Evolutionary conservation across 1,139 yeast genomes (phyloP).

Genomic region (Blastobotrys raffinosifermentans): DNA sequence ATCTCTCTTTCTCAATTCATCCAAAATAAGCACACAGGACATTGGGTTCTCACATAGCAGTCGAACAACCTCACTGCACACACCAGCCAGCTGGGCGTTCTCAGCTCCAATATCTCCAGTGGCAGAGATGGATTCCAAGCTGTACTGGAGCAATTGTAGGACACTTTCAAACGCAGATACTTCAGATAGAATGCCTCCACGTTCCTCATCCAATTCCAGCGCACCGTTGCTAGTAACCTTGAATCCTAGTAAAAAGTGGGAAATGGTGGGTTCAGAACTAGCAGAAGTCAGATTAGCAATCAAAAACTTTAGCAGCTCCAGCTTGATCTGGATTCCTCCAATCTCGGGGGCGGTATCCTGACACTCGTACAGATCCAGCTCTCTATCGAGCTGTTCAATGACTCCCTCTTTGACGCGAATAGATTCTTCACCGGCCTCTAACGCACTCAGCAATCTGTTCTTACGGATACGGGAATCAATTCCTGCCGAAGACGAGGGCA

Average conservation of each 20-base stretch:
- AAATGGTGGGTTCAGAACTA: conserved; percentile 44
- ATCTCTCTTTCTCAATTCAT: conserved; percentile 45
- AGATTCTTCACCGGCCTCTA: conserved; percentile 67
- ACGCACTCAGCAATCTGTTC: conserved; percentile 64
- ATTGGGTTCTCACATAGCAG: conserved; percentile 51
- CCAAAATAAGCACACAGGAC: conserved; percentile 49
- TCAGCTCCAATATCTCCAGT: conserved; percentile 43
- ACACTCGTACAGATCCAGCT: conserved; percentile 29
- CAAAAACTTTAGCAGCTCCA: conserved; percentile 54
- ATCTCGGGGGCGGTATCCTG: conserved; percentile 12
- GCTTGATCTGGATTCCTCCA: conserved; percentile 44
- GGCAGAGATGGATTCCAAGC: conserved; percentile 41
- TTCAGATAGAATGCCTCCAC: conserved; percentile 46
- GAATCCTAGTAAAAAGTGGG: conserved; percentile 78
- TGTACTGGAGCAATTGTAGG: conserved; percentile 43
- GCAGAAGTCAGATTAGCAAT: conserved; percentile 43
- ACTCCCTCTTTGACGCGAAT: conserved; percentile 65
- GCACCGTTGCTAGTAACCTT: conserved; percentile 39
- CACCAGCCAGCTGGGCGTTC: conserved; percentile 52
- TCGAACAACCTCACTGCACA: conserved; percentile 55
- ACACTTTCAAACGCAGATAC: conserved; percentile 54
- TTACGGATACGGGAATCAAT: conserved; percentile 43
- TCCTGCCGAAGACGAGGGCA: conserved; percentile 26
- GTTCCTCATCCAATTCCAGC: conserved; percentile 39
- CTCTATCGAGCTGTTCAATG: conserved; percentile 59